Evolutionary conservation across 768 basidiomycete species (phyloP), one percentile per base, ranked within the genome.

Genomic region (Agaricus bisporus): DNA sequence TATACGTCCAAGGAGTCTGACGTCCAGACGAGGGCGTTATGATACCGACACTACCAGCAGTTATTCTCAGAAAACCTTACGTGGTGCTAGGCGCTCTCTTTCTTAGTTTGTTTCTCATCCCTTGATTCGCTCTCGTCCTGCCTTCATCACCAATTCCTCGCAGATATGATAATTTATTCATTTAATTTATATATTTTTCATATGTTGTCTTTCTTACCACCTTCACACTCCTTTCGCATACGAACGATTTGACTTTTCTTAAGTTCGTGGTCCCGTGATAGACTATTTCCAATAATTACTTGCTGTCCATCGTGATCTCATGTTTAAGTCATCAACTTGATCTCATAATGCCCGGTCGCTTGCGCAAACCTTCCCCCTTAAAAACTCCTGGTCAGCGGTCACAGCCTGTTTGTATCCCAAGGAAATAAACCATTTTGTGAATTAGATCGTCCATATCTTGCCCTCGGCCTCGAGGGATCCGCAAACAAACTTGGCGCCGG

Each of bases 401-500:
- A n/a, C 29, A n/a, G 10, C 17, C 29, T 17, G 32, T 32, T n/a
- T 35, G 3, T 29, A 48, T 32, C 7, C 32, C 32, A 12, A 26
- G 17, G 11, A 18, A 17, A 12, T 48, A 42, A 39, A 41, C 52
- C 49, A 36, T 32, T 25, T 50, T 14, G 20, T n/a, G 28, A 20
- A 18, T 35, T 45, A 91, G 88, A 81, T 56, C 76, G 76, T 48
- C 76, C 86, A 14, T 82, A 84, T 64, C 70, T 97, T 18, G 94
- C 95, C n/a, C 81, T 99, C 17, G 97, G 97, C 18, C 83, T 99
- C 35, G 97, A 99, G 70, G 97, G 97, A 12, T 95, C 92, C 15
- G 97, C 97, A 41, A 99, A 99, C 73, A 99, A 99, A 68, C 79
- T 99, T 29, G 97, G 97, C 10, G 91, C 88, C 17, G 97, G 97